phyloP scores from a whole-genome alignment of 2,329 filamentous ascomycete species.

The Erysiphe pisi region DNA sequence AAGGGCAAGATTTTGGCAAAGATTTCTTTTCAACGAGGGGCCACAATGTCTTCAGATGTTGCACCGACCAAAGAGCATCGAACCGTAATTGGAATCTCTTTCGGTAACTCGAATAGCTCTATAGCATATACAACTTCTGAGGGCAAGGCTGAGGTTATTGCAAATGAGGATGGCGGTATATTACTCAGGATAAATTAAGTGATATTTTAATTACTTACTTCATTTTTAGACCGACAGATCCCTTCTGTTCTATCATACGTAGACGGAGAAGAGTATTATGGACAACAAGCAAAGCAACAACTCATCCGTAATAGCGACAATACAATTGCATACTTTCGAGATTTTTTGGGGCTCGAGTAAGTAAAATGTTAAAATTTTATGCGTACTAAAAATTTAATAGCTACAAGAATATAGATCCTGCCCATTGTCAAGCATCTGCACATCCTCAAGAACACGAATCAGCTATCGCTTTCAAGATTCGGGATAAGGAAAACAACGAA shows the following conservation, averaged over 20 bases:
- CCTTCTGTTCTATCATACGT: constrained; percentile 90
- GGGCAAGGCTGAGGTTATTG: constrained; percentile 94
- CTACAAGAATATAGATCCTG: constrained; percentile 94
- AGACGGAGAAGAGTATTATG: constrained; percentile 92
- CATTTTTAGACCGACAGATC: constrained; percentile 73
- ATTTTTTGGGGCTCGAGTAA: constrained; percentile 89
- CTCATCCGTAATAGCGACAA: constrained; percentile 85
- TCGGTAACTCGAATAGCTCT: constrained; percentile 97
- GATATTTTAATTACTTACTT: constrained; percentile 20
- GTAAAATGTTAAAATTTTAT: constrained; percentile 34
- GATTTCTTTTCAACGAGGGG: too few species aligned
- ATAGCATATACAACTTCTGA: constrained; percentile 90
- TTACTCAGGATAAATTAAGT: constrained; percentile 30
- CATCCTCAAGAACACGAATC: constrained; percentile 68
- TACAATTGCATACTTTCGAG: constrained; percentile 90
- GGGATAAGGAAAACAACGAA: constrained; percentile 59
- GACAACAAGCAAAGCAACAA: constrained; percentile 87
- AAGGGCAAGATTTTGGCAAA: too few species aligned
- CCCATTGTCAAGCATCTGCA: constrained; percentile 83
- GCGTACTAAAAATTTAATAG: constrained; percentile 37
- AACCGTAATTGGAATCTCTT: constrained; percentile 83
- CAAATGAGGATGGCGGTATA: constrained; percentile 93
- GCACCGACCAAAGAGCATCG: constrained; percentile 40
- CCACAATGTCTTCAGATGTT: constrained; percentile 35
- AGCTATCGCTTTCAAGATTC: constrained; percentile 68